Evolutionary conservation across 768 basidiomycete genomes (phyloP).

Genomic region (Lactarius tabidus): DNA sequence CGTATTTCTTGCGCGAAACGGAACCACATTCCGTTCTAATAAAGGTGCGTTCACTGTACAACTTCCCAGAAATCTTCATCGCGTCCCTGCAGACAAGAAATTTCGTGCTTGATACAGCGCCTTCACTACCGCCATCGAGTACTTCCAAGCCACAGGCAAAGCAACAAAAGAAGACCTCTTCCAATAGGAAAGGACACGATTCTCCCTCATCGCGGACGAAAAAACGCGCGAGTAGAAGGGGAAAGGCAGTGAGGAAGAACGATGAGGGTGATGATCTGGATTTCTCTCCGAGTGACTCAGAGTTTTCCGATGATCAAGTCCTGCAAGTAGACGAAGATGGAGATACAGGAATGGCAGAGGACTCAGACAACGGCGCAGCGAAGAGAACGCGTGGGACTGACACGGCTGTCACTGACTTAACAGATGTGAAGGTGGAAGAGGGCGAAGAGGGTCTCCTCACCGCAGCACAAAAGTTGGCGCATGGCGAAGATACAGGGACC

Average conservation of each 20-base stretch:
- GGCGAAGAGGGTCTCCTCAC: not conserved
- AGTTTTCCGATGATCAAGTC: not conserved
- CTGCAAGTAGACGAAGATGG: not conserved
- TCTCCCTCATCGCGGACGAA: not conserved
- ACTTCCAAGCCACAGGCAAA: conserved; percentile 10
- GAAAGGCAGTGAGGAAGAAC: not conserved
- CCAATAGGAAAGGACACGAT: conserved; percentile 20
- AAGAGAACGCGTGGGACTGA: not conserved
- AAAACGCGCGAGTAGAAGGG: not conserved
- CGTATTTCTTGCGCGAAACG: conserved; percentile 80
- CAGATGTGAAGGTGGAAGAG: conserved; percentile 12
- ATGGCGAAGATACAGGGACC: conserved; percentile 31
- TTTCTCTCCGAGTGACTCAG: conserved; percentile 2
- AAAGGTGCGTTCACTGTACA: conserved; percentile 50
- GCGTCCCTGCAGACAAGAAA: conserved; percentile 37
- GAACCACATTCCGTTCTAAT: conserved; percentile 78
- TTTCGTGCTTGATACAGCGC: conserved; percentile 33
- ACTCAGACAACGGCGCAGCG: not conserved
- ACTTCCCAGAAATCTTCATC: conserved; percentile 4
- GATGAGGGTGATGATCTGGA: not conserved
- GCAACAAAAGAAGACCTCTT: conserved; percentile 24
- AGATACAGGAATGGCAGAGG: conserved; percentile 2
- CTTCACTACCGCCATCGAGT: conserved; percentile 27
- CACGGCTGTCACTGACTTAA: not conserved
- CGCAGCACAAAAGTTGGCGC: conserved; percentile 4